Conservation (phyloP, 2,329 filamentous ascomycete species). For the Tolypocladium capitatum region DNA sequence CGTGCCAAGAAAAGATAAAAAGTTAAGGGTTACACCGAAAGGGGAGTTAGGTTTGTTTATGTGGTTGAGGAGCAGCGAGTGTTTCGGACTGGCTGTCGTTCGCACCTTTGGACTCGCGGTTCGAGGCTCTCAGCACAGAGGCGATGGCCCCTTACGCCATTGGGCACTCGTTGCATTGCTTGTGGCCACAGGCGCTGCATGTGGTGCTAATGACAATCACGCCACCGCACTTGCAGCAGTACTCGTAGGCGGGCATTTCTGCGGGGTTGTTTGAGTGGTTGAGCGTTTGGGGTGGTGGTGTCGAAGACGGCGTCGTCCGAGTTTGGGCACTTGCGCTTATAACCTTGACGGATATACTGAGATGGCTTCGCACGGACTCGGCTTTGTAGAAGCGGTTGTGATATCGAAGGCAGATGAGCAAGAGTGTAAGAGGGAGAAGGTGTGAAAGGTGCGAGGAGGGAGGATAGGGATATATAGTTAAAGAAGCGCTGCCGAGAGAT, state of each 20-base stretch:
- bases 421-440: neutral
- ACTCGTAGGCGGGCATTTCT: conserved; percentile 32
- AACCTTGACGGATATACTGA: neutral
- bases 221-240: conserved; percentile 42
- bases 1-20: neutral
- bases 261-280: conserved; percentile 1
- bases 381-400: neutral
- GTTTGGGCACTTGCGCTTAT: neutral
- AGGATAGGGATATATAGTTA: too few species aligned
- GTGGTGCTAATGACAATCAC: conserved; percentile 45
- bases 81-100: too few species aligned
- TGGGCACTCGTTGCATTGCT: conserved; percentile 34
- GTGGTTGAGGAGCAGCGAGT: neutral
- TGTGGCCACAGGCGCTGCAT: conserved; percentile 36
- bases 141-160: conserved; percentile 13
- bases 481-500: too few species aligned
- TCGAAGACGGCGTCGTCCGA: neutral
- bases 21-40: neutral
- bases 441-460: too few species aligned
- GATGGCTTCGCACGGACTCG: too few species aligned
- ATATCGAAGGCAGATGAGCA: neutral
- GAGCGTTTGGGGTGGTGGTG: neutral
- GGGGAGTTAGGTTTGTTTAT: neutral
- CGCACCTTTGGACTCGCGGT: neutral
- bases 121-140: neutral